These are phyloP conservation scores for Rhynchosporium secalis DNA, from an alignment of 2,329 filamentous ascomycete species.

Conservation along the genomic window DNA sequence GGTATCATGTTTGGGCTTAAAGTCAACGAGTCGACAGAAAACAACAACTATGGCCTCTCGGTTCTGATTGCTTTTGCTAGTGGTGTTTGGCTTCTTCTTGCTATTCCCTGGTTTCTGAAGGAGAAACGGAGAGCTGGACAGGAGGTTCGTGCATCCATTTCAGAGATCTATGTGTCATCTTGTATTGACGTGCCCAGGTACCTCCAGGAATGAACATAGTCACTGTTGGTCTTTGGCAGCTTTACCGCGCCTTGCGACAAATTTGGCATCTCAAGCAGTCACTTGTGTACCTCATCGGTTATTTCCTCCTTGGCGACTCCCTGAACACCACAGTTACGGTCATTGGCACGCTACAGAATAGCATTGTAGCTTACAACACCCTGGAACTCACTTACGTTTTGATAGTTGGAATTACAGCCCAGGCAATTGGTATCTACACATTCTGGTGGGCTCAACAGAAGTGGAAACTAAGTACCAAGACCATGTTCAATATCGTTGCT, in stretches of 20 bases:
- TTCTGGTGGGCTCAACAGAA: constrained; percentile 63
- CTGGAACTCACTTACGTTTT: constrained; percentile 64
- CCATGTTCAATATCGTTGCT: constrained; percentile 60
- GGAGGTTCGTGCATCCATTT: not conserved
- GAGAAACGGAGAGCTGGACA: constrained; percentile 60
- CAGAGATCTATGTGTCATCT: not conserved
- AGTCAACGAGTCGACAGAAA: constrained; percentile 56
- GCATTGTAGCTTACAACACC: constrained; percentile 63
- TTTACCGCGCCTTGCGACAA: constrained; percentile 53
- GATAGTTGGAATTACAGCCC: constrained; percentile 63
- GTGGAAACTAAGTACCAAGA: constrained; percentile 61
- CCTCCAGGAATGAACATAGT: constrained; percentile 48
- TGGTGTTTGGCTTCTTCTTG: constrained; percentile 62
- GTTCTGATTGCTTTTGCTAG: constrained; percentile 66
- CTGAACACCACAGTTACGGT: constrained; percentile 70
- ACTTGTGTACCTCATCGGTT: constrained; percentile 61
- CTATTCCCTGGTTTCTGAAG: constrained; percentile 65
- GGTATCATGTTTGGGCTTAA: constrained; percentile 61
- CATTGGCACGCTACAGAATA: constrained; percentile 64
- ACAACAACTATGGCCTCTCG: constrained; percentile 66
- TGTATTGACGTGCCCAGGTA: constrained; percentile 43
- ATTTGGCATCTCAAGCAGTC: constrained; percentile 66
- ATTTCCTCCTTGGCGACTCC: constrained; percentile 67
- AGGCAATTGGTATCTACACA: constrained; percentile 59
- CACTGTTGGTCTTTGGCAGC: constrained; percentile 33